phyloP scores from a whole-genome alignment of 495 filamentous ascomycete species.

The Bombardia bombarda region DNA sequence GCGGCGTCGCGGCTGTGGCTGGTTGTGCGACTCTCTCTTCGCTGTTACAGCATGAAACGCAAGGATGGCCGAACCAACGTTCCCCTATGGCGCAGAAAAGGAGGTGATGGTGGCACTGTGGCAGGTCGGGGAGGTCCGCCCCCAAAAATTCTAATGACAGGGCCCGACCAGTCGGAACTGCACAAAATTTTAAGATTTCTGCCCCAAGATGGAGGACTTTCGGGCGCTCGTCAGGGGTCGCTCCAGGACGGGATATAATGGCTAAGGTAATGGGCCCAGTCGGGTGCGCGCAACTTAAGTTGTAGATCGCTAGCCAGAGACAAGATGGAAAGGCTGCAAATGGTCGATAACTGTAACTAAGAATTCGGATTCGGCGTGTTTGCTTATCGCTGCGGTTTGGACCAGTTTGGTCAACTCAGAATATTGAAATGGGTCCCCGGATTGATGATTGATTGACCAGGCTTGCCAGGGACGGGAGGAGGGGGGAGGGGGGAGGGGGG shows the following conservation, averaged over 20 bases:
- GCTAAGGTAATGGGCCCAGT: too few species aligned
- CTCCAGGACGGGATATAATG: too few species aligned
- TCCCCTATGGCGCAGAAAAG: not conserved
- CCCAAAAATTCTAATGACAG: not conserved
- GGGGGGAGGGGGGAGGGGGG: not conserved
- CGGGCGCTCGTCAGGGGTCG: too few species aligned
- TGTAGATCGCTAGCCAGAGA: not conserved
- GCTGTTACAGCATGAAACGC: slow-evolving; percentile 22
- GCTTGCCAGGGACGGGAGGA: not conserved
- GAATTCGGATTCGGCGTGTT: slow-evolving; percentile 2
- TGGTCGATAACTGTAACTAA: slow-evolving; percentile 1
- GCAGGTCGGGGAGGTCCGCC: too few species aligned
- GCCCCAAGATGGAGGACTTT: too few species aligned
- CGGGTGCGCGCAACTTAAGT: too few species aligned
- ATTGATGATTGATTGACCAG: not conserved
- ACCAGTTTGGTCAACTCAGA: not conserved
- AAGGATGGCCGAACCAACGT: not conserved
- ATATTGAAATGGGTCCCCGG: not conserved
- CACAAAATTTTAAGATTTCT: too few species aligned
- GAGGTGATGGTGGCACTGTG: not conserved
- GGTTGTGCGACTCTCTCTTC: not conserved
- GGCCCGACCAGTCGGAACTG: too few species aligned
- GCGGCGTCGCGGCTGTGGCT: slow-evolving; percentile 6
- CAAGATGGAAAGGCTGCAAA: slow-evolving; percentile 1
- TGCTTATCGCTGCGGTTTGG: slow-evolving; percentile 9